A percentile compares a stretch with the other conserved stretches of the same genome.
Evolutionary conservation across 306 rosid genomes (phyloP).

Genomic region (Citrullus colocynthis): DNA sequence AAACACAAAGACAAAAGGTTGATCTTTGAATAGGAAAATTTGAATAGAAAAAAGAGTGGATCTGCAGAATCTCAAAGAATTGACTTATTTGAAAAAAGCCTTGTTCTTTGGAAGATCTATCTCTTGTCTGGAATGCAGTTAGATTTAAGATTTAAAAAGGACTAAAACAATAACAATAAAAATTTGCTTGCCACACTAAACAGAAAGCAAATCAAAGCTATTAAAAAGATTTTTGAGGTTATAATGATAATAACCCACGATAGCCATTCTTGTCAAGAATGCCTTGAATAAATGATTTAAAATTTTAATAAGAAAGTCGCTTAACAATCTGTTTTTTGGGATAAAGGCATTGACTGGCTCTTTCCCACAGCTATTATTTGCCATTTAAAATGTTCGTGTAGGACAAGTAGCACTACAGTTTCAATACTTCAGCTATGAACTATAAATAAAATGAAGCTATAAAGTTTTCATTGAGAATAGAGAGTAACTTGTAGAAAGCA

Average conservation of each 20-base stretch:
- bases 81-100: too few species aligned
- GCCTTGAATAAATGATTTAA: not conserved
- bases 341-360: not conserved
- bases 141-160: not conserved
- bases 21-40: too few species aligned
- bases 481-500: conserved; percentile 10
- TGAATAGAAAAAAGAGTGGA: too few species aligned
- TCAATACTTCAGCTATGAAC: not conserved
- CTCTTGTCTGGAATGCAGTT: not conserved
- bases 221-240: not conserved
- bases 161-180: not conserved
- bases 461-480: not conserved
- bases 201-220: not conserved
- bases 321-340: not conserved
- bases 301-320: not conserved
- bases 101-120: too few species aligned
- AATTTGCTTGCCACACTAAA: not conserved
- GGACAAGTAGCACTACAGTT: not conserved
- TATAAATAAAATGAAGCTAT: not conserved
- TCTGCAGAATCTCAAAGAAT: too few species aligned
- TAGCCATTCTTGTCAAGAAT: not conserved
- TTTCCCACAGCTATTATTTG: not conserved
- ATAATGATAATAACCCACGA: not conserved
- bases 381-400: not conserved
- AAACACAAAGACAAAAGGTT: too few species aligned